Percentiles rank a stretch among this genome's conserved stretches.
phyloP scores from a whole-genome alignment of 2,329 filamentous ascomycete genomes.

The Microcyclospora tardicrescens region DNA sequence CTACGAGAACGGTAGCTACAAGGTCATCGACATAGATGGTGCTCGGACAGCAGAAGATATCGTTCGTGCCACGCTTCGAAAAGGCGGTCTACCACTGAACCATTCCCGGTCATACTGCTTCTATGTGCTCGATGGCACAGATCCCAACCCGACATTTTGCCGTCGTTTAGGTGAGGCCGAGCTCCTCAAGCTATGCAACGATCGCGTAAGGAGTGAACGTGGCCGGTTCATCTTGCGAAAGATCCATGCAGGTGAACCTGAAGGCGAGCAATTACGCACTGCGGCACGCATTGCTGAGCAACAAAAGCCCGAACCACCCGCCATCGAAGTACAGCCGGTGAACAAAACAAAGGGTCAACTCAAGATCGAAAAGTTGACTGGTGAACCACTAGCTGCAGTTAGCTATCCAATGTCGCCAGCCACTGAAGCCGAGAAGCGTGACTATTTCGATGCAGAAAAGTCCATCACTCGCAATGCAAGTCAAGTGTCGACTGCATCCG shows the following conservation, averaged over 20 bases:
- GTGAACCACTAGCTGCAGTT: conserved; percentile 73
- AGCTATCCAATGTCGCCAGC: conserved; percentile 79
- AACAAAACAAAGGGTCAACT: conserved; percentile 64
- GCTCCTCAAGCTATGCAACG: conserved; percentile 80
- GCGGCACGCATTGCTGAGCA: conserved; percentile 83
- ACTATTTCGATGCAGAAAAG: conserved; percentile 32
- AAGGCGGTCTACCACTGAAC: conserved; percentile 76
- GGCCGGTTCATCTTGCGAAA: conserved; percentile 83
- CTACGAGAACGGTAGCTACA: conserved; percentile 59
- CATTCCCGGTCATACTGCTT: conserved; percentile 95
- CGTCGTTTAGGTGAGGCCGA: conserved; percentile 76
- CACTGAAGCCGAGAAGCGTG: conserved; percentile 51
- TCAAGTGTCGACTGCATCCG: conserved; percentile 23
- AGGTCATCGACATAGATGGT: conserved; percentile 80
- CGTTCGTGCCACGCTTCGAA: conserved; percentile 75
- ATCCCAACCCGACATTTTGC: conserved; percentile 69
- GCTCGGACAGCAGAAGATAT: conserved; percentile 89
- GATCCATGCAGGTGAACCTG: conserved; percentile 83
- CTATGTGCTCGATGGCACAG: conserved; percentile 76
- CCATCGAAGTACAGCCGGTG: conserved; percentile 46
- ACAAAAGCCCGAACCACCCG: conserved; percentile 44
- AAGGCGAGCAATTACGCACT: conserved; percentile 70
- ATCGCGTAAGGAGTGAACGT: conserved; percentile 70
- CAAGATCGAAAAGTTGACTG: conserved; percentile 80
- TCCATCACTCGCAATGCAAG: conserved; percentile 19